Evolutionary conservation across 2,329 filamentous ascomycete species (phyloP), one percentile per base, ranked within the genome.

Genomic region (Coleophoma eucalyptorum): DNA sequence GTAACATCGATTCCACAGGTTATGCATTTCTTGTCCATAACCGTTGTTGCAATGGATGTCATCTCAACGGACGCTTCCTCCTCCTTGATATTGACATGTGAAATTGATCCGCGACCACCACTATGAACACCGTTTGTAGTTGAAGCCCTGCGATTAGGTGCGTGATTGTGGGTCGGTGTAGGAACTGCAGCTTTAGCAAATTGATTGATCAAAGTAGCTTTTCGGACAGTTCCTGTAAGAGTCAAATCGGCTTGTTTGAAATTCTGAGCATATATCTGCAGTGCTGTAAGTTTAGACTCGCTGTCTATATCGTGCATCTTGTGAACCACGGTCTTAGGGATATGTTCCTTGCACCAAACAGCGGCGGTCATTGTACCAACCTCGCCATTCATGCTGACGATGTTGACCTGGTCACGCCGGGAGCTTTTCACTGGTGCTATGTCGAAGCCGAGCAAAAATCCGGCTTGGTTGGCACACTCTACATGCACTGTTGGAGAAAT

Each of bases 221-320:
- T 97, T 49, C 94, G 87, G 19, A 94, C 90, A 16, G 93, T 97
- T 26, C 94, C 94, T 2, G 92, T 97, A 60, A 97, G 73, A 3
- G 89, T 83, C 38, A 93, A 79, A 65, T 99, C 94, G 8, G 94
- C 93, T 70, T 97, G 93, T 69, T 99, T 99, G 75, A 90, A 97
- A 51, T 86, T 91, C 58, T 87, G 86, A 42, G 87, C 89, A 66
- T 89, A 99, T 21, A 96, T 77, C 67, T 97, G 91, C 46, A 99
- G 72, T 10, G 89, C 90, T 60, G 86, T 95, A 48, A 84, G 70
- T n/a, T 84, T 84, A n/a, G 76, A 76, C 18, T 87, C 83, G 50
- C 86, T 83, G 11, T 87, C 84, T 19, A 81, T 67, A 58, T 97
- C 91, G 55, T 89, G 80, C 75, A 97, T 90, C 11, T 77, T 80